These are phyloP conservation scores for Kurtzmaniella quercitrusa DNA, from an alignment of 1,139 yeast species.

Conservation along the genomic window DNA sequence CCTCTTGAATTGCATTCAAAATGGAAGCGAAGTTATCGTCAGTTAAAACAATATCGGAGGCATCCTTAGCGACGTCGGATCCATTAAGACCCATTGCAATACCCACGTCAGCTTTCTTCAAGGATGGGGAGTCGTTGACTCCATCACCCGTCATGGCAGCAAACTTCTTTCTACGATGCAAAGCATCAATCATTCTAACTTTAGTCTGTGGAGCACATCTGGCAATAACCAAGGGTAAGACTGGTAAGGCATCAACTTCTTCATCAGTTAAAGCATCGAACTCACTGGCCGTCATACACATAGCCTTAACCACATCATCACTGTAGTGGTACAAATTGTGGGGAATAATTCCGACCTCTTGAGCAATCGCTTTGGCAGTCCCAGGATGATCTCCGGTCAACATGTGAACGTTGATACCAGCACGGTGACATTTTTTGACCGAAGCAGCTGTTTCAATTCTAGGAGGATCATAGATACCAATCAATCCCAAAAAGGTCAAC, in stretches of 20 bases:
- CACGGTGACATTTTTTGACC: constrained; percentile 42
- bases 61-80: constrained; percentile 57
- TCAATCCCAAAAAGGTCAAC: constrained; percentile 43
- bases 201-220: constrained; percentile 55
- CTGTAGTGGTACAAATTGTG: constrained; percentile 35
- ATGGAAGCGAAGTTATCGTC: constrained; percentile 50
- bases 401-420: constrained; percentile 52
- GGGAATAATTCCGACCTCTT: constrained; percentile 47
- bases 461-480: constrained; percentile 54
- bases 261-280: constrained; percentile 32
- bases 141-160: constrained; percentile 40
- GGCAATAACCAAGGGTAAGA: constrained; percentile 37
- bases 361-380: constrained; percentile 51
- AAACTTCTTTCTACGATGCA: constrained; percentile 41
- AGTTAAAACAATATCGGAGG: constrained; percentile 52
- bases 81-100: constrained; percentile 44
- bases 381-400: constrained; percentile 53
- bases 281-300: constrained; percentile 45
- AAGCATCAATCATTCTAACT: constrained; percentile 45
- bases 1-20: constrained; percentile 49
- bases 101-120: constrained; percentile 37
- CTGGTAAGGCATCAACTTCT: constrained; percentile 29
- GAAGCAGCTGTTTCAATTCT: constrained; percentile 46
- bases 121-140: constrained; percentile 36
- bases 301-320: constrained; percentile 28